These are phyloP conservation scores for Anacardium occidentale DNA, from an alignment of 345 rosid species.

Conservation along the genomic window DNA sequence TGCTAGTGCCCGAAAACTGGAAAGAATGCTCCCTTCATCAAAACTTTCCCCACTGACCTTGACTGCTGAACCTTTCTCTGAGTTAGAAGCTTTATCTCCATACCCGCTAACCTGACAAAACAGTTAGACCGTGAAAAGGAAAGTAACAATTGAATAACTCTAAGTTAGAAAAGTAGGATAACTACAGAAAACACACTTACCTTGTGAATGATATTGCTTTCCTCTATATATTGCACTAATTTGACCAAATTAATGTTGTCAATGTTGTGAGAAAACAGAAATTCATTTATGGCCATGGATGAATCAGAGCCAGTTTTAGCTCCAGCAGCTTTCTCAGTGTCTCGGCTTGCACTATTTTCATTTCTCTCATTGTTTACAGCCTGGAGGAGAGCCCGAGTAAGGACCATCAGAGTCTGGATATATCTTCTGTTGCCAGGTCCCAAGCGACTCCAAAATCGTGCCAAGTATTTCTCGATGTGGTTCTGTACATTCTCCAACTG, in stretches of 20 bases:
- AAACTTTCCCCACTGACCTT: constrained; percentile 29
- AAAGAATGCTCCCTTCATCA: constrained; percentile 56
- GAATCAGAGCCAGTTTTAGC: constrained; percentile 35
- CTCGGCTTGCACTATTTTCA: constrained; percentile 29
- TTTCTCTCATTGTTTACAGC: constrained; percentile 42
- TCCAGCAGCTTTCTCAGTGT: constrained; percentile 33
- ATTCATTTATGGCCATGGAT: constrained; percentile 81
- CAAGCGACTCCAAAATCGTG: constrained; percentile 61
- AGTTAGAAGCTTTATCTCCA: constrained; percentile 53
- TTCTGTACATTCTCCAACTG: constrained; percentile 74
- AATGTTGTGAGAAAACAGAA: constrained; percentile 71
- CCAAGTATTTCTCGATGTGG: constrained; percentile 65
- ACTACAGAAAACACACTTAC: constrained; percentile 35
- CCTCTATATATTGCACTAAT: constrained; percentile 68
- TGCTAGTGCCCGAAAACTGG: constrained; percentile 69
- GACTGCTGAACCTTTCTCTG: constrained; percentile 40
- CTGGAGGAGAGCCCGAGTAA: constrained; percentile 62
- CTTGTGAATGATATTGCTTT: constrained; percentile 87
- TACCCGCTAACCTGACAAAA: constrained; percentile 67
- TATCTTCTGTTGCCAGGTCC: constrained; percentile 94
- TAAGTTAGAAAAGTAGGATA: constrained; percentile 10
- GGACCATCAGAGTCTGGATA: constrained; percentile 78
- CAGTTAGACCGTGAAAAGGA: constrained; percentile 6
- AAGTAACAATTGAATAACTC: constrained; percentile 16
- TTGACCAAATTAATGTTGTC: constrained; percentile 90